Evolutionary conservation across 768 basidiomycete genomes (phyloP), one percentile per base, ranked within the genome.

Genomic region (Wakefieldia striispora): DNA sequence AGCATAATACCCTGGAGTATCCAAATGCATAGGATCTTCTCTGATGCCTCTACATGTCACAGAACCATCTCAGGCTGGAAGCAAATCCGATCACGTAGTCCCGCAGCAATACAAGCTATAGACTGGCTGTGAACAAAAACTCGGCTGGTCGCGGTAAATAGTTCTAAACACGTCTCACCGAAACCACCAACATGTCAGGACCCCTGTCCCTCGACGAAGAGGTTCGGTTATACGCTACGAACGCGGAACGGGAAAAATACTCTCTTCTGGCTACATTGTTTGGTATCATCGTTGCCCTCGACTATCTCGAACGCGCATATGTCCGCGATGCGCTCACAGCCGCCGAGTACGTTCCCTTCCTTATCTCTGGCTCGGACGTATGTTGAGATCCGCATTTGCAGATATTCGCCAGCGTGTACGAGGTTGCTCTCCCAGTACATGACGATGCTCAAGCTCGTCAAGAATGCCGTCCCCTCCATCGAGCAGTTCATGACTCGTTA

Each of bases 321-420:
- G 87, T 98, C 35, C 81, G 95, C 14, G 97, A 98, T 72, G 85
- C 89, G 0, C 88, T 98, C 49, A 86, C 86, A 17, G 86, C 90
- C 3, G 83, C 84, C 41, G 91, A 97, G 95, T 97, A 74, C 69
- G 91, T 80, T 45, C 35, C 23, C 26, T 23, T 33, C 21, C 20
- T 24, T 13, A 12, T 35, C 35, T 37, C 26, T 41, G 21, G 19
- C 37, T 35, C 10, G 9, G 21, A 21, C 37, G 35, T 12, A 11
- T 44, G 38, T 54, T 57, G 29, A 65, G 53, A 14, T 27, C 33
- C 17, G 8, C 35, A 19, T 34, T 38, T 43, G 39, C 80, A 97
- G 94, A 77, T 99, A 98, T 68, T 93, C 93, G 55, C 95, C 93
- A 48, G 94, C 93, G 53, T 99, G 95, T 67, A 94, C 91, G 13